A percentile compares a stretch with the other conserved stretches of the same genome.
These are phyloP conservation scores for Tarenaya hassleriana DNA, from an alignment of 345 rosid genomes.

Conservation along the genomic window DNA sequence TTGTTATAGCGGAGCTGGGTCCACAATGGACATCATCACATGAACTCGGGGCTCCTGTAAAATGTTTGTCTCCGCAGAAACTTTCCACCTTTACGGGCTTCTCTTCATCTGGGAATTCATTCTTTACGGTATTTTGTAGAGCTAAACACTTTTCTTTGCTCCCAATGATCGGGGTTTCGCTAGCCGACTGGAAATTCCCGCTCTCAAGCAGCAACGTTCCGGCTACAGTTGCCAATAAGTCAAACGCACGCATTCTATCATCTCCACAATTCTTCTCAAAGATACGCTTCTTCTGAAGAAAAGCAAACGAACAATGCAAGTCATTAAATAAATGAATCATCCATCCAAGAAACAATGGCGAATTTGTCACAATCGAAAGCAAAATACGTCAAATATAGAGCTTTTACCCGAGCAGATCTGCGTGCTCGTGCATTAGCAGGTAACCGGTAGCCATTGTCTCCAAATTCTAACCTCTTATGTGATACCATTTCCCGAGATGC, in stretches of 20 bases:
- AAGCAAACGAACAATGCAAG: neutral
- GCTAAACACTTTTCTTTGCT: constrained; percentile 32
- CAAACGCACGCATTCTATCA: constrained; percentile 58
- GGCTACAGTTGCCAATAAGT: constrained; percentile 92
- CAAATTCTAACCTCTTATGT: constrained; percentile 71
- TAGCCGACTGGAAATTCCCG: constrained; percentile 31
- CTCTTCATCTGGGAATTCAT: constrained; percentile 34
- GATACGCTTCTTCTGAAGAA: constrained; percentile 60
- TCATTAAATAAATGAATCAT: neutral
- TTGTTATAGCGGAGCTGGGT: constrained; percentile 32
- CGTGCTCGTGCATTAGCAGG: constrained; percentile 80
- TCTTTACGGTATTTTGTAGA: constrained; percentile 29
- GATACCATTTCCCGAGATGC: constrained; percentile 56
- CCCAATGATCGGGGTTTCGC: constrained; percentile 33
- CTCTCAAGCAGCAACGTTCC: constrained; percentile 59
- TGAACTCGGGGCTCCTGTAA: constrained; percentile 28
- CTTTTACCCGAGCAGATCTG: constrained; percentile 79
- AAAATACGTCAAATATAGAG: neutral
- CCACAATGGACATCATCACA: constrained; percentile 29
- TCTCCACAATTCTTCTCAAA: constrained; percentile 43
- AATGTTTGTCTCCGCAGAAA: constrained; percentile 17
- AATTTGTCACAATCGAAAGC: constrained; percentile 3
- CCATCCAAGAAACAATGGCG: neutral
- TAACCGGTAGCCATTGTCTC: constrained; percentile 64
- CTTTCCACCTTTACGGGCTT: constrained; percentile 37